Percentiles rank a stretch among this genome's conserved stretches.
These are phyloP conservation scores for Diaporthe vaccinii DNA, from an alignment of 2,329 filamentous ascomycete species.

Conservation along the genomic window DNA sequence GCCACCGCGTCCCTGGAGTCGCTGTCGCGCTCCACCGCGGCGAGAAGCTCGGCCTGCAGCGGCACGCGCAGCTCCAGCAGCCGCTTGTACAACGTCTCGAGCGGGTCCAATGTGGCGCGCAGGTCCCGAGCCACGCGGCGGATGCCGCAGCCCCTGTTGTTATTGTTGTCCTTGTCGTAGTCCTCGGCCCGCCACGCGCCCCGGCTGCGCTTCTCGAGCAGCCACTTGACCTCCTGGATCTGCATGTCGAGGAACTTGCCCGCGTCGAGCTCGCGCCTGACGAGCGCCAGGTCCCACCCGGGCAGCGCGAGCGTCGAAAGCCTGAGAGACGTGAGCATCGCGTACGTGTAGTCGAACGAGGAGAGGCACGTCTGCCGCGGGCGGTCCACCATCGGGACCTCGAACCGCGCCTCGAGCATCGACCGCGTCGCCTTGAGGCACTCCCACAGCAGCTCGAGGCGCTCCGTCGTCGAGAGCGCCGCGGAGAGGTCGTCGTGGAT, in stretches of 20 bases:
- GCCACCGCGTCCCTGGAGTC: background rate
- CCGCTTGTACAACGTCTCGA: constrained; percentile 27
- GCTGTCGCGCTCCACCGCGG: constrained; percentile 8
- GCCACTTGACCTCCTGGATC: constrained; percentile 48
- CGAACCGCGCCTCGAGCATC: constrained; percentile 54
- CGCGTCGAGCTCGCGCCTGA: constrained; percentile 54
- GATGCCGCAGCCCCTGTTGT: background rate
- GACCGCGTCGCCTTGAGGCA: constrained; percentile 57
- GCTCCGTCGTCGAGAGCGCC: constrained; percentile 53
- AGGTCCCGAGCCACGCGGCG: background rate
- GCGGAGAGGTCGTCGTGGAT: constrained; percentile 55
- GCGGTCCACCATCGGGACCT: constrained; percentile 43
- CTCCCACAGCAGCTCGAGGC: constrained; percentile 60
- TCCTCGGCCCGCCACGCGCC: constrained; percentile 9
- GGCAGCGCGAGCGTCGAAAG: constrained; percentile 60
- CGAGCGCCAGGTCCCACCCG: constrained; percentile 59
- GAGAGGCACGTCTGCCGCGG: constrained; percentile 59
- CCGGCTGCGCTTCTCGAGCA: constrained; percentile 45
- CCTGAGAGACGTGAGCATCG: constrained; percentile 61
- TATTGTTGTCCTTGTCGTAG: background rate
- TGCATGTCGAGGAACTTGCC: constrained; percentile 49
- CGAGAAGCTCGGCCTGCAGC: constrained; percentile 32
- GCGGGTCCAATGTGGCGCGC: constrained; percentile 20
- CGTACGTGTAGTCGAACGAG: constrained; percentile 62
- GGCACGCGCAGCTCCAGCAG: constrained; percentile 26